Evolutionary conservation across 108 stramenopile genomes (phyloP), one percentile per base, ranked within the genome.

Genomic region (Skeletonema grethae): DNA sequence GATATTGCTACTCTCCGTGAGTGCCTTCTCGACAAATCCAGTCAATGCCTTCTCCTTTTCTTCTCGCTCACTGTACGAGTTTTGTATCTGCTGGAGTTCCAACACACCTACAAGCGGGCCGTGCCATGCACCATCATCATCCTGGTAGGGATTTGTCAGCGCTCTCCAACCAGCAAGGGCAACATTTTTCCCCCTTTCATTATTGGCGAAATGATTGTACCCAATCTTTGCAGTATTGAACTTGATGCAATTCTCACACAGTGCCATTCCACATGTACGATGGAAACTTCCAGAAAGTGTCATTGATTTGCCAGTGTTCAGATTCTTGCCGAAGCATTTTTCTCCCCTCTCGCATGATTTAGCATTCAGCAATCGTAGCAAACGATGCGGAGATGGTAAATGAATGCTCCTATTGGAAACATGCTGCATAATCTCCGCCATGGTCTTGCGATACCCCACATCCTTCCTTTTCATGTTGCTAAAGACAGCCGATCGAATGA

Each of bases 161-260:
- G 57, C 56, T 48, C 72, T 79, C 78, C 78, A 79, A 28, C 72
- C 61, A 56, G 63, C 45, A 43, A 79, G 72, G 1, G 78, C 78
- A 48, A 79, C 78, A 2, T 8, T 4, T 16, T 11, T 48, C 50
- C 7, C 22, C 22, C 50, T 28, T 28, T 28, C 4, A 67, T 68
- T 53, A 30, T 67, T 38, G 20, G 69, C 65, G 32, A 72, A 79
- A 53, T 72, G 71, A 7, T 65, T 53, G 55, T 72, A 72, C 0
- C 66, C 43, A 15, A 79, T 57, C 59, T 72, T 78, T 31, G 70
- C 72, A 18, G 66, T 63, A 7, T 67, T 72, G 67, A 72, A 76
- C 38, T 76, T 80, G 69, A 76, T 61, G 64, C 80, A 80, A 29
- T 65, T 76, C 1, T 76, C 70, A 39, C 80, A 80, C 38, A 80